Evolutionary conservation across 345 rosid species (phyloP), one percentile per base, ranked within the genome.

Genomic region (Excoecaria agallocha): DNA sequence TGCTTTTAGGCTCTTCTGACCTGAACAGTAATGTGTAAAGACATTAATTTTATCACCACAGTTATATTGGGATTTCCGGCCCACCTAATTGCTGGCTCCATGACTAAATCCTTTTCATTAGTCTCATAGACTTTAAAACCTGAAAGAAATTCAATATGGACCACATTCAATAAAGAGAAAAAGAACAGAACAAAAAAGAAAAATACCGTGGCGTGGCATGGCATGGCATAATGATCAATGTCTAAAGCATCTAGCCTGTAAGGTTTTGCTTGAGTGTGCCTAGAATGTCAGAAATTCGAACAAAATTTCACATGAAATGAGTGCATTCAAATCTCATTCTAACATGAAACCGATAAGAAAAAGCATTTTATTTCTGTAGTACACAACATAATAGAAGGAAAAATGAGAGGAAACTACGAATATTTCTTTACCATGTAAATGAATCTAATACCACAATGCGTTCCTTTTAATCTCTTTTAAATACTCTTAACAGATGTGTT

Each of bases 1-100:
- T 24, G 66, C 68, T 60, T 58, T 51, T 20, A 39, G 49, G 58
- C 56, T 48, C 61, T 72, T 83, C 88, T 75, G 64, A 88, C 94
- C 92, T 91, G 92, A 84, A 89, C 79, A 82, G 77, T 83, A 62
- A 91, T 69, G 48, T 8, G 78, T 8, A 88, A 69, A 73, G 88
- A 85, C 80, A 86, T 30, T 16, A 87, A 48, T 73, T 89, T 89
- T 68, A 89, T 13, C 83, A 84, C 89, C 84, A 89, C 48, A 77
- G 85, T 80, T 39, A 91, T 88, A 75, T 87, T 86, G 71, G 97
- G 90, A 79, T 91, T 91, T 76, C 97, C 94, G 52, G 94, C 94
- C 92, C 91, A 91, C 71, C 83, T 89, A 19, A 87, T 74, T 75
- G 87, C 91, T 25, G 94, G 92, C 86, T 89, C 94, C 77, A 89